phyloP scores from a whole-genome alignment of 2,329 filamentous ascomycete genomes.

The Fusarium longipes region DNA sequence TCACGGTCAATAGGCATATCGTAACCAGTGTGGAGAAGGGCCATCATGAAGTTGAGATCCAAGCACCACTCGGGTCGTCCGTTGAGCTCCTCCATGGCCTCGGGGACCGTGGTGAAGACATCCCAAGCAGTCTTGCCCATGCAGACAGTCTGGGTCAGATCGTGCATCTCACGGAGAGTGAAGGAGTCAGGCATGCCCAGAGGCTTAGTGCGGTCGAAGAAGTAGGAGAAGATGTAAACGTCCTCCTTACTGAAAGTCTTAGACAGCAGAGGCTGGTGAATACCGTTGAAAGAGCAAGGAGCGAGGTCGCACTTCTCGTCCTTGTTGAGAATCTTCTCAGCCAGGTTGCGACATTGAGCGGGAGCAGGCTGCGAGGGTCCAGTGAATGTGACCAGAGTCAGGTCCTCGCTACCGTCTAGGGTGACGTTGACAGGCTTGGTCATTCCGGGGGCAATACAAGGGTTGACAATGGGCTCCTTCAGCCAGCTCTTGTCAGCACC shows the following conservation, averaged over 20 bases:
- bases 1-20: conserved; percentile 98
- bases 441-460: conserved; percentile 87
- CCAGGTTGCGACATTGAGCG: conserved; percentile 88
- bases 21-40: conserved; percentile 92
- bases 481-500: conserved; percentile 74
- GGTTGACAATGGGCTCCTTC: conserved; percentile 78
- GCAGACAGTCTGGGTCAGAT: conserved; percentile 87
- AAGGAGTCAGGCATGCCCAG: conserved; percentile 99
- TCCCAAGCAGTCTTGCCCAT: conserved; percentile 81
- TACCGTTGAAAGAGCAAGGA: conserved; percentile 98
- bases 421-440: conserved; percentile 77
- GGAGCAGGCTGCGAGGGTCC: conserved; percentile 80
- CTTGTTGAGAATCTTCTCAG: conserved; percentile 92
- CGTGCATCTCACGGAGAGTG: conserved; percentile 88
- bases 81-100: conserved; percentile 81
- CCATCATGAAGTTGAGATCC: conserved; percentile 96
- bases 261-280: conserved; percentile 90
- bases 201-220: conserved; percentile 93
- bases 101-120: conserved; percentile 79
- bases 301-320: conserved; percentile 82
- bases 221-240: conserved; percentile 97
- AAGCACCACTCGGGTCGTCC: conserved; percentile 91
- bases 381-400: conserved; percentile 82
- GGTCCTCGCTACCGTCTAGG: conserved; percentile 69
- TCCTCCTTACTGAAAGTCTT: conserved; percentile 95